phyloP scores from a whole-genome alignment of 1,284 basidiomycete genomes.

The Tylopilus sp. region DNA sequence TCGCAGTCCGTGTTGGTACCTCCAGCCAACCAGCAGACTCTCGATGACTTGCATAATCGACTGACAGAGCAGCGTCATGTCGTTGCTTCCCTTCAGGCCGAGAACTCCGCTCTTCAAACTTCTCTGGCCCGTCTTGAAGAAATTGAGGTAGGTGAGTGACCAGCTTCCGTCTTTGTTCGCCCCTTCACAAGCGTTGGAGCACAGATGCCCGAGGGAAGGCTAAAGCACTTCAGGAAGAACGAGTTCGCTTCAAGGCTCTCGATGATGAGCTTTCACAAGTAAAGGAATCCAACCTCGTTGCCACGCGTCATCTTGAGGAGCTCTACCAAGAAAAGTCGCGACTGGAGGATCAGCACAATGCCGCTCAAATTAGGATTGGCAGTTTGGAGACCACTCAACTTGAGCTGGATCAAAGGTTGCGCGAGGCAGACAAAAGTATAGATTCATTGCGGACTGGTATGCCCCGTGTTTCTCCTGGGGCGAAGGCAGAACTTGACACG shows the following conservation, averaged over 20 bases:
- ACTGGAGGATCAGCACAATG: slow-evolving; percentile 28
- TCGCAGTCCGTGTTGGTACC: slow-evolving; percentile 3
- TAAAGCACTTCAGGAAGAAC: slow-evolving; percentile 18
- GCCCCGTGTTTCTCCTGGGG: slow-evolving; percentile 2
- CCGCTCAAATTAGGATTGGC: slow-evolving; percentile 16
- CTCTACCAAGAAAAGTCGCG: slow-evolving; percentile 29
- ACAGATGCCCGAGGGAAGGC: slow-evolving; percentile 14
- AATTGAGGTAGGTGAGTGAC: slow-evolving; percentile 15
- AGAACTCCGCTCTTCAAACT: slow-evolving; percentile 18
- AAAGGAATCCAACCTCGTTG: slow-evolving; percentile 4
- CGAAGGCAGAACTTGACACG: slow-evolving; percentile 4
- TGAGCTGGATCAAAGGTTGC: slow-evolving; percentile 13
- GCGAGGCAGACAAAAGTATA: slow-evolving; percentile 7
- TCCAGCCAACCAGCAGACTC: slow-evolving; percentile 3
- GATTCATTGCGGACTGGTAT: slow-evolving; percentile 20
- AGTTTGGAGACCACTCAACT: slow-evolving; percentile 12
- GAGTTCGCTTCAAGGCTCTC: slow-evolving; percentile 17
- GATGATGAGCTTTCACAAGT: slow-evolving; percentile 19
- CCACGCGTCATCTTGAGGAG: slow-evolving; percentile 16
- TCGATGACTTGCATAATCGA: slow-evolving; percentile 15
- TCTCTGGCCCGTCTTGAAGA: slow-evolving; percentile 18
- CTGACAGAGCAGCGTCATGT: slow-evolving; percentile 21
- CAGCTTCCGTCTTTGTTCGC: neutral
- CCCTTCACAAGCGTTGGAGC: neutral
- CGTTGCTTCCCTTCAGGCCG: slow-evolving; percentile 12